Base-by-base conservation (phyloP, 306 rosid genomes). In the Begonia peltatifolia region DNA sequence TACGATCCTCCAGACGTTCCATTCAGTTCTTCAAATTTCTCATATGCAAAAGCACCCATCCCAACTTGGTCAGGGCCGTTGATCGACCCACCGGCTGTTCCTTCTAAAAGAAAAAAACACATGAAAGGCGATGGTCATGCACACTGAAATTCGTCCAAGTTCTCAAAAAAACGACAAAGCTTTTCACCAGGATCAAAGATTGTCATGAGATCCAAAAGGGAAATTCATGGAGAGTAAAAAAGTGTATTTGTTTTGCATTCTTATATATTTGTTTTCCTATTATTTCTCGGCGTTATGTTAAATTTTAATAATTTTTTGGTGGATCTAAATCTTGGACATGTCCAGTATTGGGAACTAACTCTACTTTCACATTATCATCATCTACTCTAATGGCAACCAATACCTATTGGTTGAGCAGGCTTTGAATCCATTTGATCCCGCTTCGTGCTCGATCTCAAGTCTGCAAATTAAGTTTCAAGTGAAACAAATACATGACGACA, bases 41-140 rank as follows among this genome's bases (percentile, higher is more conserved):
- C 87, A 14, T 83, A 71, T 57, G 74, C 94, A n/a, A 86, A 92
- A 64, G 62, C 76, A 60, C 70, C 66, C 58, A 73, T 81, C 54
- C 99, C 86, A 43, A 86, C 99, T 42, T 92, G 99, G 99, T 92
- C 99, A 1, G 99, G 99, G 65, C 99, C 94, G 2, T 71, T 92
- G 79, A 64, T 81, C 47, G 94, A 86, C 49, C 61, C 87, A 41
- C 68, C 86, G 9, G 72, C 67, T 13, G 70, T 47, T 10, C 80
- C 86, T 44, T 92, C 82, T 9, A 80, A 88, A 66, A 69, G 94
- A 73, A 92, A 76, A 84, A 85, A 90, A 74, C 80, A 76, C 76
- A 46, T 68, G 56, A 68, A 63, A 38, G 87, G 81, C 38, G 83
- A 84, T n/a, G 65, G 59, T n/a, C 68, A 76, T 55, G 70, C 66